Percentiles rank a stretch among this genome's conserved stretches.
Evolutionary conservation across 441 rosid genomes (phyloP).

Genomic region (Breynia disticha): DNA sequence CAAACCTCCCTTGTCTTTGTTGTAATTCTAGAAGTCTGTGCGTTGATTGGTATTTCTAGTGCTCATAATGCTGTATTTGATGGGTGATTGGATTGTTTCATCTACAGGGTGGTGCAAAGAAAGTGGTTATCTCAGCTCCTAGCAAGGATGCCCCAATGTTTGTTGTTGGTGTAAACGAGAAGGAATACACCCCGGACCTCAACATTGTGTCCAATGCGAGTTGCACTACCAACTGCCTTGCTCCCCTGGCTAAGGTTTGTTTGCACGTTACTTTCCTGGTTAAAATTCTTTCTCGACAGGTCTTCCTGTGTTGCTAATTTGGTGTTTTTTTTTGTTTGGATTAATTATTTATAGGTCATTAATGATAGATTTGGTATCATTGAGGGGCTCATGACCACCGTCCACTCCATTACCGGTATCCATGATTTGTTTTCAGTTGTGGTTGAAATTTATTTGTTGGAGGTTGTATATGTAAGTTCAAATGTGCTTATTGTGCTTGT

Average conservation of each 20-base stretch:
- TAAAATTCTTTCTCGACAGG: not conserved
- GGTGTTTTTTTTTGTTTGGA: too few species aligned
- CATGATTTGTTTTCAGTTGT: not conserved
- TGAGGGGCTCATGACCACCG: conserved; percentile 81
- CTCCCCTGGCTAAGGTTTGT: conserved; percentile 76
- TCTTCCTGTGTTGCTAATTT: not conserved
- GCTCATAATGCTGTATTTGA: not conserved
- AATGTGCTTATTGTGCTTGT: conserved; percentile 6
- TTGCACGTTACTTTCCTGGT: not conserved
- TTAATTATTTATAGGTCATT: conserved; percentile 37
- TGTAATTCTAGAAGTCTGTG: not conserved
- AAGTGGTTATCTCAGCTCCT: conserved; percentile 76
- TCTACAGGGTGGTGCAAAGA: conserved; percentile 84
- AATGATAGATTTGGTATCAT: conserved; percentile 54
- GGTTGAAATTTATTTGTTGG: not conserved
- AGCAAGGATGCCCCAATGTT: conserved; percentile 96
- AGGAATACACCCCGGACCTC: conserved; percentile 64
- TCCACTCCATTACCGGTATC: conserved; percentile 58
- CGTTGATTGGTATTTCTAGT: not conserved
- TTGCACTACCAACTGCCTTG: conserved; percentile 93
- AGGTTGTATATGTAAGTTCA: not conserved
- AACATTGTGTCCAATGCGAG: conserved; percentile 84
- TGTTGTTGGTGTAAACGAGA: conserved; percentile 85
- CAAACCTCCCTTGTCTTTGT: too few species aligned
- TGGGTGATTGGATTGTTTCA: not conserved